Conservation (phyloP, 2,329 filamentous ascomycete species). For the Harringtonia aguacate region DNA sequence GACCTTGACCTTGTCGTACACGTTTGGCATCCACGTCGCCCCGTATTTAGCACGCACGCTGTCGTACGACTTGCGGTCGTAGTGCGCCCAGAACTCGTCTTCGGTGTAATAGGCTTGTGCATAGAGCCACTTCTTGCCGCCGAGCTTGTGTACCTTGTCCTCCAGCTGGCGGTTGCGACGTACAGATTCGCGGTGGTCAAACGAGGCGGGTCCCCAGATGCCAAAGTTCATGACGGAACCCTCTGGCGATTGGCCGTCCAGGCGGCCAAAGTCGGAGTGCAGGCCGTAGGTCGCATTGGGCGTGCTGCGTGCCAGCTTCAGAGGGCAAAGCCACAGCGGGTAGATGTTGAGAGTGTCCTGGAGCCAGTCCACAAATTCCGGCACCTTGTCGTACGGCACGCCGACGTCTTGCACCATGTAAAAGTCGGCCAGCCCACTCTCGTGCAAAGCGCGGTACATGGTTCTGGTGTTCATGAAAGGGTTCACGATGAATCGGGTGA, state of each 20-base stretch:
- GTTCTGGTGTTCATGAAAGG: constrained; percentile 52
- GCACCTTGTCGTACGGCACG: constrained; percentile 31
- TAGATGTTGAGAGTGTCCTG: constrained; percentile 35
- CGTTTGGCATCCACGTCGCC: constrained; percentile 47
- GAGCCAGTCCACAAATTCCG: constrained; percentile 37
- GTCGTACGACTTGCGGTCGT: constrained; percentile 50
- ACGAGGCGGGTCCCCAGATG: constrained; percentile 44
- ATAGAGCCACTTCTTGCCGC: constrained; percentile 61
- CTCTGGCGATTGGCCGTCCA: constrained; percentile 12
- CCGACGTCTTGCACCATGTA: constrained; percentile 57
- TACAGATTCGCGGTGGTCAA: constrained; percentile 34
- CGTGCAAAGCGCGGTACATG: constrained; percentile 56
- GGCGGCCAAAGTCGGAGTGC: constrained; percentile 32
- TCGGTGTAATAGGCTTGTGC: constrained; percentile 59
- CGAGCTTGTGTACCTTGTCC: constrained; percentile 42
- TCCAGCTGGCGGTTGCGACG: constrained; percentile 49
- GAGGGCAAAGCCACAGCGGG: constrained; percentile 46
- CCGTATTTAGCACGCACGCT: constrained; percentile 45
- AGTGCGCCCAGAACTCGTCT: constrained; percentile 57
- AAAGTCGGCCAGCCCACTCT: constrained; percentile 45
- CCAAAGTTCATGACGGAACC: constrained; percentile 49
- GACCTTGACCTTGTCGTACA: constrained; percentile 58
- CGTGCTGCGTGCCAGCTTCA: constrained; percentile 30
- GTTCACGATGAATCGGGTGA: constrained; percentile 51
- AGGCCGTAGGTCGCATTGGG: constrained; percentile 33